Evolutionary conservation across 2,329 filamentous ascomycete genomes (phyloP).

Genomic region (Talaromyces sp.): DNA sequence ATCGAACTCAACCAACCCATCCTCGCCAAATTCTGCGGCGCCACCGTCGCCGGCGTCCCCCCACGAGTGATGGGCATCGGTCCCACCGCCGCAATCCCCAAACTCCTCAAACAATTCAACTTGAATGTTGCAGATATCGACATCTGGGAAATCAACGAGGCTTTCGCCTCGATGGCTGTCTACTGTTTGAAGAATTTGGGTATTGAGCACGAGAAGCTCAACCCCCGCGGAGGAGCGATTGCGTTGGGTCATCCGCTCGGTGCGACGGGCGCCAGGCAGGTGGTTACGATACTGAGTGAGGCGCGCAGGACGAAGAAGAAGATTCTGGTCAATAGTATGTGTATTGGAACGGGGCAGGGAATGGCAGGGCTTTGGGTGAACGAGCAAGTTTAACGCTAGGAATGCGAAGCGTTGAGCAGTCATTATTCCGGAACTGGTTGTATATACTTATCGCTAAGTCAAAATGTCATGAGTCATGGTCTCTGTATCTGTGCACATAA

Average conservation of each 20-base stretch:
- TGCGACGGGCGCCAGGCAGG: slow-evolving; percentile 82
- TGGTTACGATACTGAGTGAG: slow-evolving; percentile 87
- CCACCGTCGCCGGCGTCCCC: slow-evolving; percentile 83
- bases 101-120: slow-evolving; percentile 77
- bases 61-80: slow-evolving; percentile 94
- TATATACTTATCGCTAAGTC: background rate
- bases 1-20: slow-evolving; percentile 85
- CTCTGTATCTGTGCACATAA: background rate
- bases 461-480: background rate
- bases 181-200: slow-evolving; percentile 74
- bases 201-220: slow-evolving; percentile 68
- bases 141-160: slow-evolving; percentile 92
- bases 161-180: slow-evolving; percentile 95
- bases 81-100: slow-evolving; percentile 60
- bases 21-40: slow-evolving; percentile 88
- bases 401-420: background rate
- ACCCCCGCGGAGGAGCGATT: slow-evolving; percentile 90
- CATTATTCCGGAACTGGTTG: background rate
- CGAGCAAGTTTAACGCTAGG: slow-evolving; percentile 45
- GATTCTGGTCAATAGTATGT: slow-evolving; percentile 91
- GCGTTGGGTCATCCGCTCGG: slow-evolving; percentile 88
- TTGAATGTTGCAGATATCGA: slow-evolving; percentile 79
- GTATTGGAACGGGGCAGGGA: slow-evolving; percentile 63
- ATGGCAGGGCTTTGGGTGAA: slow-evolving; percentile 66
- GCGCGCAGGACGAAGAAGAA: slow-evolving; percentile 80